Base-by-base conservation (phyloP, 2,329 filamentous ascomycete genomes). In the Xylariaceae sp. region DNA sequence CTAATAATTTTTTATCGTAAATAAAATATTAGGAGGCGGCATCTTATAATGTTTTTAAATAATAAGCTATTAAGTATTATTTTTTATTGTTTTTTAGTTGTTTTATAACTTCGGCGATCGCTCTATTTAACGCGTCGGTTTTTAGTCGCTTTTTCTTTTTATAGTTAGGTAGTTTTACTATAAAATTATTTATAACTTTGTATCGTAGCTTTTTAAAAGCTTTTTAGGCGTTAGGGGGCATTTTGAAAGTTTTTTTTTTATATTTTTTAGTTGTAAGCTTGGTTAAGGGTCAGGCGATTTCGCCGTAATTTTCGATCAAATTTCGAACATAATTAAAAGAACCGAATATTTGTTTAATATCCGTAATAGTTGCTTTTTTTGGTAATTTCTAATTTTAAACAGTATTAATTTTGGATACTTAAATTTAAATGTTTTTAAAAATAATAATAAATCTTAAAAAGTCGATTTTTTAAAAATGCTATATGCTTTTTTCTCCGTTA, bases 291-390 rank as follows among this genome's bases (percentile, higher is more conserved):
- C 9, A 2, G 6, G 19, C 19, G 14, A 17, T 14, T 13, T 17
- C 31, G 39, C 31, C 40, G 40, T 39, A 47, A n/a, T 41, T 41
- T 10, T n/a, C 18, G 17, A 47, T 47, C 11, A 47, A 31, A 11
- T 16, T 10, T 16, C 31, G 12, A 12, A 47, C 18, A 47, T 47
- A 47, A 22, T 47, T 47, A 4, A 47, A 16, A 47, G 40, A 47
- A 39, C 14, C 17, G 22, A 47, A 31, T 1, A 16, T 19, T 41
- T 40, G 6, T 40, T 47, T 17, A n/a, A 47, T 47, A 31, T 47
- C 31, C 17, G 17, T 47, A 19, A 47, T 41, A 39, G 13, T 47
- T 3, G 33, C 33, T 36, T 10, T 10, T 10, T 36, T 31, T n/a
- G 31, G 28, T 31, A 47, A 31, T 28, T 28, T 16, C 18, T 47